Base-by-base conservation (phyloP, 257 asterid species). In the Solanum okadae region DNA sequence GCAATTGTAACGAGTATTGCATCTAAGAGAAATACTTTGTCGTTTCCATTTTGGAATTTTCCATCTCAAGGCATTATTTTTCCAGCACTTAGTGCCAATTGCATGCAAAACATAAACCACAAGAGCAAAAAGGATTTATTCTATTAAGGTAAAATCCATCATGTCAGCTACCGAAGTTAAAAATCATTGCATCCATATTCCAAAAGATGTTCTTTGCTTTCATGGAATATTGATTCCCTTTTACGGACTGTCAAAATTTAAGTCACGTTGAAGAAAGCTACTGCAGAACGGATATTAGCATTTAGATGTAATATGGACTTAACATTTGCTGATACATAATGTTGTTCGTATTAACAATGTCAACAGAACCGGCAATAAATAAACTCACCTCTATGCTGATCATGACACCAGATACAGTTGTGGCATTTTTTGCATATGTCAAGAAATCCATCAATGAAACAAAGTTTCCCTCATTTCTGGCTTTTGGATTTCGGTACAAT, bases 331-430 rank as follows among this genome's bases (percentile, higher is more conserved):
- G 83, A 76, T 76, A 37, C 59, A 76, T 76, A n/a, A 38, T 76
- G 56, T 22, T 35, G 29, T 5, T 14, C 15, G 63, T 25, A 42
- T 40, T 7, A 40, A 42, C 37, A 78, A 42, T 15, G 84, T 23
- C 59, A 78, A 78, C 84, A 40, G 84, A 78, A 78, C 63, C 23
- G 40, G 25, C 72, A 85, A 40, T 61, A 52, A 63, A 84, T 84
- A 67, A 87, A 90, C 93, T 89, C 87, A 94, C 99, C 96, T 95
- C 97, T 38, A 95, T 90, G 76, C 93, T 78, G 91, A 95, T 92
- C 88, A 95, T 79, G 90, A 96, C 93, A 89, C 98, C 97, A 89
- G 96, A 92, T 89, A 94, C 92, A 38, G 98, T 92, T 85, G 96
- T 77, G 37, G 93, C 90, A 87, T 94, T 94, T n/a, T 87, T 89